Evolutionary conservation across 1,139 yeast genomes (phyloP).

Genomic region (Hyphopichia khmerensis): DNA sequence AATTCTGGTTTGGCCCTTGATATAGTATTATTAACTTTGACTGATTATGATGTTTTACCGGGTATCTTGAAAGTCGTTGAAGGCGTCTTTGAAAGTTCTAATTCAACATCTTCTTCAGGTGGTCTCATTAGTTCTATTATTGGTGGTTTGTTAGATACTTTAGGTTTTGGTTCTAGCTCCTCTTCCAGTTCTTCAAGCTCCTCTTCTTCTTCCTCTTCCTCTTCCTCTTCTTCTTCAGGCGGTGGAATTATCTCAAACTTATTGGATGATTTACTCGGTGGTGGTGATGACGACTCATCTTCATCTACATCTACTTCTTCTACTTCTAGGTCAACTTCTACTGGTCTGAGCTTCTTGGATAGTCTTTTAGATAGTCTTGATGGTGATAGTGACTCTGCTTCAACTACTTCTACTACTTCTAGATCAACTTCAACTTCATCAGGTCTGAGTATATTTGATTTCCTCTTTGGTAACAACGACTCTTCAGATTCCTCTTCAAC

Average conservation of each 20-base stretch:
- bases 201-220: neutral
- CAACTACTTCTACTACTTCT: slow-evolving; percentile 5
- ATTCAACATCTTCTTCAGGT: slow-evolving; percentile 6
- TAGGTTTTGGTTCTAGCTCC: neutral
- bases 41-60: slow-evolving; percentile 19
- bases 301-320: neutral
- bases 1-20: slow-evolving; percentile 28
- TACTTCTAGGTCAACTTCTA: slow-evolving; percentile 4
- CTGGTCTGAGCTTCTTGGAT: neutral
- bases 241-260: slow-evolving; percentile 1
- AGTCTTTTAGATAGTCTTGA: neutral
- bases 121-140: slow-evolving; percentile 3
- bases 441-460: neutral
- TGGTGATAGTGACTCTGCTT: neutral
- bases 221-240: slow-evolving; percentile 3
- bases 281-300: neutral
- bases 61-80: slow-evolving; percentile 19
- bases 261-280: neutral
- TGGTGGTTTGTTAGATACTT: slow-evolving; percentile 1
- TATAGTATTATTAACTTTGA: slow-evolving; percentile 23
- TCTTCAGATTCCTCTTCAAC: neutral
- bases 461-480: neutral
- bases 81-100: slow-evolving; percentile 6
- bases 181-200: neutral
- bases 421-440: slow-evolving; percentile 2